These are phyloP conservation scores for Parachlorella kessleri DNA, from an alignment of 139 green algal genomes.

Conservation along the genomic window DNA sequence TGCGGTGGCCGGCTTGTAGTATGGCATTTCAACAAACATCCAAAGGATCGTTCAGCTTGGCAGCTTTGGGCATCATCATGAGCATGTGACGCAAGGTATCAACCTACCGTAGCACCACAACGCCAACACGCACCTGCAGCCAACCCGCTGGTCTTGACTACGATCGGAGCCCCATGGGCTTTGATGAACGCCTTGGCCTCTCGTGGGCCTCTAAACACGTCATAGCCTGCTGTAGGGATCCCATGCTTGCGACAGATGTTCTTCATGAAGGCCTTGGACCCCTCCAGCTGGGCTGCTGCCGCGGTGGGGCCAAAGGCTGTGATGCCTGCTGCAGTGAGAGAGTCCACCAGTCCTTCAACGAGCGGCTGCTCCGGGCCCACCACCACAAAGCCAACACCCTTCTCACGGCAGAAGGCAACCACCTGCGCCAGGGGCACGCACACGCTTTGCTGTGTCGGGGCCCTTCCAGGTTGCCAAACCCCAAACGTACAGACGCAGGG, in stretches of 20 bases:
- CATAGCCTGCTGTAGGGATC: constrained; percentile 93
- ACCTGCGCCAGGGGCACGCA: constrained; percentile 51
- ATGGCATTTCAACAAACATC: no score
- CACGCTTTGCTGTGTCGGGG: no score
- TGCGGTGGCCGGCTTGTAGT: no score
- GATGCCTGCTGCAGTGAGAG: constrained; percentile 68
- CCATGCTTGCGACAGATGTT: constrained; percentile 87
- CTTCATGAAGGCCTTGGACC: constrained; percentile 98
- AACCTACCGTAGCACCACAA: no score
- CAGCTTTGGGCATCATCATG: no score
- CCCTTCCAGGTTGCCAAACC: no score
- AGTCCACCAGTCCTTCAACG: constrained; percentile 93
- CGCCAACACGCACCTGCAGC: no score
- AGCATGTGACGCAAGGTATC: no score
- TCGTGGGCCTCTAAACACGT: constrained; percentile 75
- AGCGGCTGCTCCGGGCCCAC: constrained; percentile 93
- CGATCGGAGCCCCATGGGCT: constrained; percentile 83
- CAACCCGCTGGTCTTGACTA: constrained; percentile 97
- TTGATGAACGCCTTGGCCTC: constrained; percentile 81
- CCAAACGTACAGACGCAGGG: no score
- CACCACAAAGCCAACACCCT: constrained; percentile 78
- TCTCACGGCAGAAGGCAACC: constrained; percentile 78
- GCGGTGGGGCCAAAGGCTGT: constrained; percentile 86
- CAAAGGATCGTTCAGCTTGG: no score
- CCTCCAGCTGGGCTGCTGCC: constrained; percentile 90